Base-by-base conservation (phyloP, 106 monocot genomes). In the Dendrobium nobile region DNA sequence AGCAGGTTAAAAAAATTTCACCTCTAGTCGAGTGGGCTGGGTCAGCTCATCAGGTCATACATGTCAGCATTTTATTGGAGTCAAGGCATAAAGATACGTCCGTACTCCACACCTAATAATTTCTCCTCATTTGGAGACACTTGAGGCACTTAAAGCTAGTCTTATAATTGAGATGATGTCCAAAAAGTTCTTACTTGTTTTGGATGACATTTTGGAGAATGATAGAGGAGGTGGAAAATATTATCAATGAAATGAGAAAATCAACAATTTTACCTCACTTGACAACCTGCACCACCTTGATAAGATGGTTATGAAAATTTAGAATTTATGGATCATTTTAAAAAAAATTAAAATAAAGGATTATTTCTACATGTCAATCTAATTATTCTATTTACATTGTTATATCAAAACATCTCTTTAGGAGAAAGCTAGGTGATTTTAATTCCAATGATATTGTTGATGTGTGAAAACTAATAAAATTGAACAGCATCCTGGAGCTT, bases 141-240 rank as follows among this genome's bases (percentile, higher is more conserved):
- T 31, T 31, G 31, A 31, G 31, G 31, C 31, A 31, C 31, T 1
- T 31, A 0, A 31, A 31, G 1, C 31, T 31, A 31, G 31, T 31
- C 31, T 31, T 31, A 0, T 0, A 31, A 31, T 31, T 31, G 0
- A 31, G 31, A 31, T 31, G 31, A 31, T 31, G 1, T 31, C 31
- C 31, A 31, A 31, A 31, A 31, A 31, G 31, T 31, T 31, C 31
- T 31, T 31, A 31, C 31, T 31, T 31, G 31, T 31, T 0, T 1
- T 31, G 31, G 31, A 31, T 31, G 31, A 31, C 31, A 1, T 31
- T 31, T 31, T 0, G 31, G 31, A 31, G 81, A 27, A 79, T 42
- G 76, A 44, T 87, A 77, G 82, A 79, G 68, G 79, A 87, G 2
- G 87, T 51, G 2, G 81, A 82, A 82, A 87, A 76, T 70, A 42